These are phyloP conservation scores for Arabis alpina DNA, from an alignment of 345 rosid genomes.

Conservation along the genomic window DNA sequence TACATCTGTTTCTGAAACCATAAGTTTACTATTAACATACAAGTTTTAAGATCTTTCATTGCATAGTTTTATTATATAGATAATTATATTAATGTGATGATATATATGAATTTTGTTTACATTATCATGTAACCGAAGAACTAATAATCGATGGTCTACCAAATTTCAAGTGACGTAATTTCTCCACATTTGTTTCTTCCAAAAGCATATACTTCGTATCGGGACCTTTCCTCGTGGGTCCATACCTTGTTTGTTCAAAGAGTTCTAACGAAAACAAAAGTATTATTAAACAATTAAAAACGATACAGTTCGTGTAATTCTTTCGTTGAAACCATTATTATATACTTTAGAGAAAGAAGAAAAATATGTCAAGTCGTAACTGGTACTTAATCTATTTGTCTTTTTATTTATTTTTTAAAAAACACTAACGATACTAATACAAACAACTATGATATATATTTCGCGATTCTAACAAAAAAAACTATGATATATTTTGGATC, in stretches of 20 bases:
- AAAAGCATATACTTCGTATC: constrained; percentile 42
- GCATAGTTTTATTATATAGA: no score
- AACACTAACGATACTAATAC: no score
- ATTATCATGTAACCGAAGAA: constrained; percentile 36
- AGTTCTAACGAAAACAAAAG: constrained; percentile 29
- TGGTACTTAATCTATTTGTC: background rate
- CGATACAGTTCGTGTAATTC: constrained; percentile 18
- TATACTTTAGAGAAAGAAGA: background rate
- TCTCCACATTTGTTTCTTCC: constrained; percentile 8
- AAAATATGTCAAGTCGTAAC: constrained; percentile 11
- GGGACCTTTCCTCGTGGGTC: constrained; percentile 39
- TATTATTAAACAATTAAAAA: constrained; percentile 10
- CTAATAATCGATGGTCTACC: constrained; percentile 35
- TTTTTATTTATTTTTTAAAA: no score
- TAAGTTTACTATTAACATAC: background rate
- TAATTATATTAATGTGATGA: no score
- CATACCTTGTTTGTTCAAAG: constrained; percentile 18
- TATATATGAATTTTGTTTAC: background rate
- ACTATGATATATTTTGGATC: no score
- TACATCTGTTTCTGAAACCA: background rate
- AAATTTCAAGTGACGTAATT: constrained; percentile 30
- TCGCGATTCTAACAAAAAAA: no score
- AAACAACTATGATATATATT: no score
- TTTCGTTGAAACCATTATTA: constrained; percentile 4
- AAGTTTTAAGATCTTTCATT: no score